These are phyloP conservation scores for Harrya chromipes DNA, from an alignment of 768 basidiomycete genomes.

Conservation along the genomic window DNA sequence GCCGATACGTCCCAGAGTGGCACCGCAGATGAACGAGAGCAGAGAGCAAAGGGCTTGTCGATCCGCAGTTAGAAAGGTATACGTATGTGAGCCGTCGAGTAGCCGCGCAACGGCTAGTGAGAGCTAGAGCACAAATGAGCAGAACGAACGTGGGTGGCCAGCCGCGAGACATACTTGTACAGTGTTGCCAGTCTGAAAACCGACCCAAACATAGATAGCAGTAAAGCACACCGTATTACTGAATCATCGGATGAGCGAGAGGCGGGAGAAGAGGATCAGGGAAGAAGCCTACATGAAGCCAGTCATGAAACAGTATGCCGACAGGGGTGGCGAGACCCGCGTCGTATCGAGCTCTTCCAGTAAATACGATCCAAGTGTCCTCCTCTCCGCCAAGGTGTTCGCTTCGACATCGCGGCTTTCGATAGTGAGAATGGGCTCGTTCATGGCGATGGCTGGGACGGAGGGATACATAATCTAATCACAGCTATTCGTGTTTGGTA, in stretches of 20 bases:
- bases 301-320: slow-evolving; percentile 76
- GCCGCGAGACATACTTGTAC: slow-evolving; percentile 45
- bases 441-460: too few species aligned
- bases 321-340: slow-evolving; percentile 48
- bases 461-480: too few species aligned
- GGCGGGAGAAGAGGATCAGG: not conserved
- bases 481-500: too few species aligned
- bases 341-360: slow-evolving; percentile 24
- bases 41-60: slow-evolving; percentile 83
- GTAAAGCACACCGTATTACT: slow-evolving; percentile 76
- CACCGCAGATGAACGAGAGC: slow-evolving; percentile 70
- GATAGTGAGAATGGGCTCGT: not conserved
- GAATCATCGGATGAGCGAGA: not conserved
- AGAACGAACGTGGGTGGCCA: too few species aligned
- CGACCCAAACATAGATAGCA: slow-evolving; percentile 81
- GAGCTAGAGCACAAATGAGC: slow-evolving; percentile 42
- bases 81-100: slow-evolving; percentile 55
- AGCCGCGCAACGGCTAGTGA: slow-evolving; percentile 78
- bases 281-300: slow-evolving; percentile 60
- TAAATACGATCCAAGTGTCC: slow-evolving; percentile 10
- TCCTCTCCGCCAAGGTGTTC: slow-evolving; percentile 1
- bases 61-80: slow-evolving; percentile 73
- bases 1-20: slow-evolving; percentile 81
- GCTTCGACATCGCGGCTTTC: slow-evolving; percentile 18
- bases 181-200: slow-evolving; percentile 80